A percentile compares a stretch with the other conserved stretches of the same genome.
phyloP scores from a whole-genome alignment of 352 stramenopile species.

The Phytophthora macrochlamydospora region DNA sequence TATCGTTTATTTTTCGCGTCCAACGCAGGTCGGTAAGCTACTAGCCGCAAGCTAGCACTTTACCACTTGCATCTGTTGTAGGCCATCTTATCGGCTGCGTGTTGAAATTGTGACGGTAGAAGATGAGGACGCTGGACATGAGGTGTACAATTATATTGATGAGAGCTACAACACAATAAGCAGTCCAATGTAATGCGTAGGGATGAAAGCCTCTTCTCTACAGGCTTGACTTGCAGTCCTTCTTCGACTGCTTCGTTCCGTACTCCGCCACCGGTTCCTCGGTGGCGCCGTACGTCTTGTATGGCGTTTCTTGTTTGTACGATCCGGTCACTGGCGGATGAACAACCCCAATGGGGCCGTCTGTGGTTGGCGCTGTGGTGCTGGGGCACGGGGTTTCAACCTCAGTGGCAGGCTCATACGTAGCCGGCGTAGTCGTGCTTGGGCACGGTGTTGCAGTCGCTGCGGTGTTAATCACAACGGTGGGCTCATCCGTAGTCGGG shows the following conservation, averaged over 20 bases:
- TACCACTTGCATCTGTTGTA: too few relatives aligned
- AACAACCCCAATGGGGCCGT: constrained; percentile 8
- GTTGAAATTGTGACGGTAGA: too few relatives aligned
- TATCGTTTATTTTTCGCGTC: too few relatives aligned
- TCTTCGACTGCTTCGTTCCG: background rate
- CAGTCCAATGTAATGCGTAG: background rate
- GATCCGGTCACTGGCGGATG: constrained; percentile 9
- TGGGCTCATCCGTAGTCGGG: background rate
- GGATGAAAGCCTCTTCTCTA: background rate
- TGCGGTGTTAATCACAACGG: constrained; percentile 1
- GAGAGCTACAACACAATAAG: too few relatives aligned
- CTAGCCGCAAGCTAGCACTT: too few relatives aligned
- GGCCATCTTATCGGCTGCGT: too few relatives aligned
- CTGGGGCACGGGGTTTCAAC: constrained; percentile 1
- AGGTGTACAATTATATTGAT: too few relatives aligned
- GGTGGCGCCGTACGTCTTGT: constrained; percentile 10
- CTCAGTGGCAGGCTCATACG: background rate
- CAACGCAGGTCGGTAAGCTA: too few relatives aligned
- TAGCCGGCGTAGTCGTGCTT: background rate
- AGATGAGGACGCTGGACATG: too few relatives aligned
- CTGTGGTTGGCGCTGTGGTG: background rate
- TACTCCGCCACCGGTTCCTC: background rate
- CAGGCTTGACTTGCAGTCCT: constrained; percentile 21
- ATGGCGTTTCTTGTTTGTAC: background rate
- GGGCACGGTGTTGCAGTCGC: constrained; percentile 5